Base-by-base conservation (phyloP, 257 asterid genomes). In the Solanum megistacrolobum region DNA sequence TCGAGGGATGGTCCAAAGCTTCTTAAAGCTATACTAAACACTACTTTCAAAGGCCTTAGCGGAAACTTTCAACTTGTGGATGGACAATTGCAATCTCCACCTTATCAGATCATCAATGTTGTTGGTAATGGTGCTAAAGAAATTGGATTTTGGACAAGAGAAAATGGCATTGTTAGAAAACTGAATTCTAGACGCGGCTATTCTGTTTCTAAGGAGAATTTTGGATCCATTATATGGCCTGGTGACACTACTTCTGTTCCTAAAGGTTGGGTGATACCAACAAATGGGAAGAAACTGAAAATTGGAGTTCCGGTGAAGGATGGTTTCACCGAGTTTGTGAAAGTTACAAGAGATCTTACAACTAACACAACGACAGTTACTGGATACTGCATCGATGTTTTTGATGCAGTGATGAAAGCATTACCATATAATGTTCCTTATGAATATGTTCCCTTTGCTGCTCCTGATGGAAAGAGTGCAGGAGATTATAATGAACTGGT, bases 201-300 rank as follows among this genome's bases (percentile, higher is more conserved):
- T 39, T 87, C 92, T 14, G 88, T 81, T 43, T 89, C 93, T 4
- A 89, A n/a, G 68, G 48, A 86, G 14, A 91, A 89, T 12, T 72
- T 93, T 16, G 85, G 91, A 25, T 81, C 94, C 4, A 91, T 92
- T 12, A 89, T 91, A 68, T 94, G 96, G 95, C 96, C 94, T 1
- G 94, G 95, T 1, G 93, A 89, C 36, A 75, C 38, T 6, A 62
- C 87, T 11, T 38, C 87, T 48, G 69, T 87, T 4, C 96, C 95
- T 0, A 94, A 87, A 84, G 97, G 96, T 12, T 94, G 95, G 96
- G 94, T 87, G 9, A 69, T 92, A 9, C 95, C 97, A 23, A 90
- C 94, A 36, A 88, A 89, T n/a, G 93, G 93, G 16, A 92, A 90
- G 84, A 91, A 88, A 46, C 8, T 94, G 71, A 88, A 87, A 9